Base-by-base conservation (phyloP, 2,329 filamentous ascomycete genomes). In the Pseudocercospora fuligena region DNA sequence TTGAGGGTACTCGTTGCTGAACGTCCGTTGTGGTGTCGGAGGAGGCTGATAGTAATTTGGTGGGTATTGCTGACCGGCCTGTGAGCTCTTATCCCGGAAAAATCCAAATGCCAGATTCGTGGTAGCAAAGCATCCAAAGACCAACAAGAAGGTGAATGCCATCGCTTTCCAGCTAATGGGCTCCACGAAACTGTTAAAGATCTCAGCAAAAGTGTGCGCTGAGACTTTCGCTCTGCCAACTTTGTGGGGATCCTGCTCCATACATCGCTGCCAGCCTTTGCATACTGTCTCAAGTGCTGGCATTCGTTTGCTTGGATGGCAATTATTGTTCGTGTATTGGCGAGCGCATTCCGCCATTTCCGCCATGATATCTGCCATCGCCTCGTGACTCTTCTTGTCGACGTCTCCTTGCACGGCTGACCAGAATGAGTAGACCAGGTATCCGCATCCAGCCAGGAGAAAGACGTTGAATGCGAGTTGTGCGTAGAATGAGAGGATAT, bases 181-280 rank as follows among this genome's bases (percentile, higher is more conserved):
- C 73, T 97, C 93, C 4, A 97, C 90, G 78, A 98, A 97, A 74
- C 91, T 90, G 77, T 98, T 97, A 79, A 98, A 90, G 47, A 99
- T 97, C 75, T 93, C 89, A 0, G 94, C 94, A 76, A 97, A 91
- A 27, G 94, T 95, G 75, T 92, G 90, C 5, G 93, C 94, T 19
- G 91, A 92, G 46, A 97, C 88, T 74, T 90, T 90, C 49, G 94
- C 90, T 43, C 90, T 86, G 71, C 92, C 93, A 64, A 97, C 88
- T 64, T 88, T 88, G 53, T 89, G 85, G 0, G 93, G 90, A 74
- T 97, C 92, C 70, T 90, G 88, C 70, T 90, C 89, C 92, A 97
- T 97, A 80, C 95, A 98, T 33, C 88, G 83, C 70, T 90, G 89
- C 94, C 94, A 98, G 68, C 90, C 87, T 36, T 89, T 86, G 78